These are phyloP conservation scores for Neurospora sp. DNA, from an alignment of 495 filamentous ascomycete species.

Conservation along the genomic window DNA sequence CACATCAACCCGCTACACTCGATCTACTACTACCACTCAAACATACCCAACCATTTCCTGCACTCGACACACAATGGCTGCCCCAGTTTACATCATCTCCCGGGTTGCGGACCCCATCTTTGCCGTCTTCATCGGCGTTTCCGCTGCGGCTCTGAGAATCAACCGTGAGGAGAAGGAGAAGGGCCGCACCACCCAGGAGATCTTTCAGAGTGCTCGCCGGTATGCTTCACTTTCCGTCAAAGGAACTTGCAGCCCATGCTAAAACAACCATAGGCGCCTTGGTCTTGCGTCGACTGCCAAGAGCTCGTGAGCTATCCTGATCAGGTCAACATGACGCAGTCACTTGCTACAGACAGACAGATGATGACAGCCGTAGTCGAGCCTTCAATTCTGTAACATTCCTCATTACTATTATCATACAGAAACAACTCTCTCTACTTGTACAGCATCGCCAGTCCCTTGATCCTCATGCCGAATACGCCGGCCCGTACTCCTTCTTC, in stretches of 20 bases:
- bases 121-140: slow-evolving; percentile 64
- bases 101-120: slow-evolving; percentile 80
- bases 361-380: neutral
- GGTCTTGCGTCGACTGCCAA: slow-evolving; percentile 9
- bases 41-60: neutral
- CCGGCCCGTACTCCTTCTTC: slow-evolving; percentile 56
- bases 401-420: neutral
- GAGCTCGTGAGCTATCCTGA: slow-evolving; percentile 7
- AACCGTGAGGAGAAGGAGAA: slow-evolving; percentile 74
- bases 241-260: neutral
- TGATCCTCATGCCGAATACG: slow-evolving; percentile 19
- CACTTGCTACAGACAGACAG: neutral
- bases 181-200: slow-evolving; percentile 44
- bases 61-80: slow-evolving; percentile 29
- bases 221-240: slow-evolving; percentile 15
- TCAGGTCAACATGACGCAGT: neutral
- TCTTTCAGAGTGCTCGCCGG: slow-evolving; percentile 38
- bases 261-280: slow-evolving; percentile 13
- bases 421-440: neutral
- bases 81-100: slow-evolving; percentile 45
- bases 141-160: slow-evolving; percentile 57
- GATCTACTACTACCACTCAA: neutral
- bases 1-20: neutral
- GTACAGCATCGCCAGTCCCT: neutral
- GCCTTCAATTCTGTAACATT: neutral